Evolutionary conservation across 495 filamentous ascomycete genomes (phyloP).

Genomic region (Podospora fimiseda): DNA sequence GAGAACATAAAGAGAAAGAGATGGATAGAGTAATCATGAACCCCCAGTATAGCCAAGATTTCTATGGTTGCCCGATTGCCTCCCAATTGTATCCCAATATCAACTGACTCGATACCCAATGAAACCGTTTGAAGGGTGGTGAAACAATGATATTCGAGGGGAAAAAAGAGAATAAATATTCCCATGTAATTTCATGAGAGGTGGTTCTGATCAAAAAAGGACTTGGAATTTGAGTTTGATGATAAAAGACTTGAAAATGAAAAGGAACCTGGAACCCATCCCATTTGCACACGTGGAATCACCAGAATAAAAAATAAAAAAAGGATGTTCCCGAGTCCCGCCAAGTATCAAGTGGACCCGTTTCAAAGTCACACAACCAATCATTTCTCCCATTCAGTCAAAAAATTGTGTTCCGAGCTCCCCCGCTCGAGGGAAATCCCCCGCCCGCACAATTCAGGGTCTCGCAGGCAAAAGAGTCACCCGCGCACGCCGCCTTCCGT

Average conservation of each 20-base stretch:
- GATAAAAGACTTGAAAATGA: not conserved
- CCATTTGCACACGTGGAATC: constrained; percentile 1
- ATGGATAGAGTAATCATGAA: too few species aligned
- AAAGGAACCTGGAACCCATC: not conserved
- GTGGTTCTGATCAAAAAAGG: too few species aligned
- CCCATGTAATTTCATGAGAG: too few species aligned
- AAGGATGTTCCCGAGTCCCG: not conserved
- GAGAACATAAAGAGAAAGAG: too few species aligned
- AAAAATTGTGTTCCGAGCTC: not conserved
- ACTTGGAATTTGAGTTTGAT: not conserved
- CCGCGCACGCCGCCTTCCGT: constrained; percentile 22
- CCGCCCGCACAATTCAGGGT: not conserved
- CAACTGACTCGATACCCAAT: not conserved
- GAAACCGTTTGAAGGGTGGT: not conserved
- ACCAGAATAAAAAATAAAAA: not conserved
- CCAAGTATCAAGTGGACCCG: not conserved
- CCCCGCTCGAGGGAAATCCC: constrained; percentile 1
- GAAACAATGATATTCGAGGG: not conserved
- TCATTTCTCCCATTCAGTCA: not conserved
- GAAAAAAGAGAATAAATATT: too few species aligned
- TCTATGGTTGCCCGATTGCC: not conserved
- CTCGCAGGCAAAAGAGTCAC: constrained; percentile 10
- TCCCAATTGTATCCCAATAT: not conserved
- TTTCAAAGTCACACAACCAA: not conserved
- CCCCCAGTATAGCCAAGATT: too few species aligned